Evolutionary conservation across 768 basidiomycete genomes (phyloP).

Genomic region (Naganishia friedmannii): DNA sequence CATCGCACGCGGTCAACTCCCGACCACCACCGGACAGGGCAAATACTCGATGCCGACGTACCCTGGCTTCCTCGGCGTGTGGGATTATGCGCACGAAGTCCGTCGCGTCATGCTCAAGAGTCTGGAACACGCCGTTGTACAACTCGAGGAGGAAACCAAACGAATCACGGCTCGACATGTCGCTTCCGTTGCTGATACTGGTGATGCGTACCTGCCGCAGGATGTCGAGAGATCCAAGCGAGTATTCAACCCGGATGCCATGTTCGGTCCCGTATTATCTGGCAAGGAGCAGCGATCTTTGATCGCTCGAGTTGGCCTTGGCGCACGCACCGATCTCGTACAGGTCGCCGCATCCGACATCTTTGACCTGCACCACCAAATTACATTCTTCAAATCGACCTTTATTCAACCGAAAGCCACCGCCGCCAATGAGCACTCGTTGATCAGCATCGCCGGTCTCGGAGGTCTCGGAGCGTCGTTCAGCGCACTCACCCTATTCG

Average conservation of each 20-base stretch:
- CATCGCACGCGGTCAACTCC: conserved; percentile 69
- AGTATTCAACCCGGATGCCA: conserved; percentile 94
- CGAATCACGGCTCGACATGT: conserved; percentile 65
- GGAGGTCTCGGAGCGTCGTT: conserved; percentile 38
- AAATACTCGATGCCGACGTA: conserved; percentile 63
- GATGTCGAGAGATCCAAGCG: conserved; percentile 76
- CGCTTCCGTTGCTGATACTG: conserved; percentile 64
- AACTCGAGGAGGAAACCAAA: conserved; percentile 81
- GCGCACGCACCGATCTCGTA: conserved; percentile 70
- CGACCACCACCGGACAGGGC: conserved; percentile 48
- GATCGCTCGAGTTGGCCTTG: conserved; percentile 66
- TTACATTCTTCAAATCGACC: conserved; percentile 57
- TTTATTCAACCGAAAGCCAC: conserved; percentile 53
- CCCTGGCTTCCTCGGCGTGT: conserved; percentile 75
- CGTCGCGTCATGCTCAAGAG: conserved; percentile 71
- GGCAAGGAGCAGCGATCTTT: conserved; percentile 35
- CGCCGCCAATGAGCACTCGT: background rate
- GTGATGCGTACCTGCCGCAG: conserved; percentile 67
- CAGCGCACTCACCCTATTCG: conserved; percentile 50
- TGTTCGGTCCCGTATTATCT: conserved; percentile 63
- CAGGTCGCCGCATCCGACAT: conserved; percentile 79
- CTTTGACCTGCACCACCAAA: conserved; percentile 77
- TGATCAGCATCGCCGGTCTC: conserved; percentile 60
- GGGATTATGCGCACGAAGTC: conserved; percentile 82
- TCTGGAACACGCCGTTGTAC: conserved; percentile 71